Percentiles rank a stretch among this genome's conserved stretches.
These are phyloP conservation scores for Phyllosticta citrichinensis DNA, from an alignment of 2,329 filamentous ascomycete species.

Conservation along the genomic window DNA sequence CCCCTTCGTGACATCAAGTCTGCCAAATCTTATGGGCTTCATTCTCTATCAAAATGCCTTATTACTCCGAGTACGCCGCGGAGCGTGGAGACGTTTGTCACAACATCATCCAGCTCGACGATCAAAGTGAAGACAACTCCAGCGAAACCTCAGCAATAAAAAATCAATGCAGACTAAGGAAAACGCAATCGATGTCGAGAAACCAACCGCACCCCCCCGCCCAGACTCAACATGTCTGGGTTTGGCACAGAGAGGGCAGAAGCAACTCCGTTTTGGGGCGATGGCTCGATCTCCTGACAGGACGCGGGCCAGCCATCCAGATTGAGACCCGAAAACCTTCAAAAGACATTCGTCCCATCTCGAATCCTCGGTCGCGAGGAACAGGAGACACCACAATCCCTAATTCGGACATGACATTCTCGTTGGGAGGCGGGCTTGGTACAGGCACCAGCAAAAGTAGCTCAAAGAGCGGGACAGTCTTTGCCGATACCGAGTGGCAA, in stretches of 20 bases:
- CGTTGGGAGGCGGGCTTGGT: too few species aligned
- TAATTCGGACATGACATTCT: too few species aligned
- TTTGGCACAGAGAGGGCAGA: conserved; percentile 37
- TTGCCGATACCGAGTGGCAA: too few species aligned
- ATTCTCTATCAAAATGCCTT: not conserved
- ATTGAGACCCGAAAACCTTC: conserved; percentile 20
- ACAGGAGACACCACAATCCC: too few species aligned
- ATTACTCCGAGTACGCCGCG: not conserved
- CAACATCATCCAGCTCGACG: not conserved
- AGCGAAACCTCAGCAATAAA: not conserved
- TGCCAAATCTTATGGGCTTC: not conserved
- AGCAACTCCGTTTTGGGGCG: conserved; percentile 24
- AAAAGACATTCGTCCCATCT: not conserved
- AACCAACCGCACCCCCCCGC: not conserved
- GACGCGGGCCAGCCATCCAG: conserved; percentile 37
- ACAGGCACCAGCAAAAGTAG: too few species aligned
- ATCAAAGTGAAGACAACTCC: not conserved
- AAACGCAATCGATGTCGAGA: not conserved
- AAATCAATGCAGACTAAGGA: not conserved
- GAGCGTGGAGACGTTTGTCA: not conserved
- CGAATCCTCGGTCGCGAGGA: too few species aligned
- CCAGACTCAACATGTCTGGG: conserved; percentile 30
- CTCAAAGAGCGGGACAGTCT: too few species aligned
- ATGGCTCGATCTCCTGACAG: conserved; percentile 32
- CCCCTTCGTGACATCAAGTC: not conserved